These are phyloP conservation scores for Arthrobotrys entomopaga DNA, from an alignment of 2,329 filamentous ascomycete genomes.

Conservation along the genomic window DNA sequence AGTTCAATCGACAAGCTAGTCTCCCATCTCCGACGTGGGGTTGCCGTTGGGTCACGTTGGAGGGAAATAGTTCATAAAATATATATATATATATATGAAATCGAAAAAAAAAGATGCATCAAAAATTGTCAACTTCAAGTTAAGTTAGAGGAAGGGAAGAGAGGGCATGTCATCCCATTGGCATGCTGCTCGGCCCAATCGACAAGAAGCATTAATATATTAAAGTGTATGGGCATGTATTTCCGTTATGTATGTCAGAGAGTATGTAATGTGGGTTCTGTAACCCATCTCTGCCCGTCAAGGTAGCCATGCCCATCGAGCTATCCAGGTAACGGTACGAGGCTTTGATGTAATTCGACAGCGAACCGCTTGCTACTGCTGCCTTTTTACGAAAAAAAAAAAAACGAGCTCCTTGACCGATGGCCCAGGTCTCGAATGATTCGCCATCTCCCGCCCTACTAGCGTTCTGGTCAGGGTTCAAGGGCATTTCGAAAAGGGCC, in stretches of 20 bases:
- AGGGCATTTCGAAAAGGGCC: constrained; percentile 18
- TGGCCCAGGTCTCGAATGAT: constrained; percentile 45
- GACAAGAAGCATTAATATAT: background rate
- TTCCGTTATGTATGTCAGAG: too few species aligned
- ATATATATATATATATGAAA: too few species aligned
- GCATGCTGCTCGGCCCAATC: constrained; percentile 6
- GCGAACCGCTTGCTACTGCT: constrained; percentile 34
- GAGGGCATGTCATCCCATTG: constrained; percentile 47
- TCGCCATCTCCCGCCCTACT: constrained; percentile 50
- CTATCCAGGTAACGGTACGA: constrained; percentile 52
- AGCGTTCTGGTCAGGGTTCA: constrained; percentile 41
- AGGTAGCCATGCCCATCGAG: constrained; percentile 23
- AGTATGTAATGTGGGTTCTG: too few species aligned
- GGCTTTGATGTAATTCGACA: constrained; percentile 48
- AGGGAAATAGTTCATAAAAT: too few species aligned
- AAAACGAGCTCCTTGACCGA: constrained; percentile 53
- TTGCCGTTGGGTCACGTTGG: background rate
- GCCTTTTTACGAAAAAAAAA: background rate
- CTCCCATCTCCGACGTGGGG: constrained; percentile 25
- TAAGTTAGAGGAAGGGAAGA: background rate
- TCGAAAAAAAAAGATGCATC: background rate
- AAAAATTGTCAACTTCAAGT: background rate
- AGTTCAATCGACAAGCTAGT: too few species aligned
- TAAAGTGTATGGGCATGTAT: too few species aligned
- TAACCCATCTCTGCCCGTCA: background rate